Base-by-base conservation (phyloP, 1,284 basidiomycete species). In the Meira nashicola region DNA sequence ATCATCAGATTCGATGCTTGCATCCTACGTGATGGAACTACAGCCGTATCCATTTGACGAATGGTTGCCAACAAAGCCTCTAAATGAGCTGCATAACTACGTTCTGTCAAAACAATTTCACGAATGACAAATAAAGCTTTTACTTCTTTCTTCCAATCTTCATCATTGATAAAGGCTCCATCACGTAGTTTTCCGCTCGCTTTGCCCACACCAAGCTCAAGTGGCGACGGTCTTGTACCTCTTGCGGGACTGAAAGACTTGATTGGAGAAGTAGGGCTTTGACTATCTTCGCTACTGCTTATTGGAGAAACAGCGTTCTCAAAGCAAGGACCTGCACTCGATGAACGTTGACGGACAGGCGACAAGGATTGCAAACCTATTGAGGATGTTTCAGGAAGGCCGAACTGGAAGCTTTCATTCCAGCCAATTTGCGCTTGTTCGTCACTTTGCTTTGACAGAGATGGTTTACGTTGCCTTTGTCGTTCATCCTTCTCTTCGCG, bases 81-180 rank as follows among this genome's bases (percentile, higher is more conserved):
- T 2, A 77, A 62, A 37, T 77, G 69, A 11, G 67, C 54, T 14
- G 71, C 67, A 48, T 77, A 77, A 63, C 71, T 74, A 23, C 68
- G 54, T 58, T 77, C 74, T 17, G 74, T 77, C 60, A 74, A 70
- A 28, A 77, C 69, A 6, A 77, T 65, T 65, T 75, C 73, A 28
- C 74, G 62, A 23, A 77, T 76, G 37, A 77, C 66, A 60, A 77
- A 77, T 15, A 77, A 55, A 15, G 71, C 70, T 55, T 70, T 70
- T 28, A 77, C 74, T 56, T 77, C 74, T 55, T 68, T 68, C 60
- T 74, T 71, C 74, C 74, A 77, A 56, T 73, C 74, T 15, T 69
- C 71, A 37, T 75, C 74, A 50, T 76, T 70, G 50, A 68, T 65
- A 49, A 73, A 70, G 0, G 67, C 58, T 44, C 65, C 66, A 53